Conservation (phyloP, 768 basidiomycete genomes). For the Myochromella boudieri region DNA sequence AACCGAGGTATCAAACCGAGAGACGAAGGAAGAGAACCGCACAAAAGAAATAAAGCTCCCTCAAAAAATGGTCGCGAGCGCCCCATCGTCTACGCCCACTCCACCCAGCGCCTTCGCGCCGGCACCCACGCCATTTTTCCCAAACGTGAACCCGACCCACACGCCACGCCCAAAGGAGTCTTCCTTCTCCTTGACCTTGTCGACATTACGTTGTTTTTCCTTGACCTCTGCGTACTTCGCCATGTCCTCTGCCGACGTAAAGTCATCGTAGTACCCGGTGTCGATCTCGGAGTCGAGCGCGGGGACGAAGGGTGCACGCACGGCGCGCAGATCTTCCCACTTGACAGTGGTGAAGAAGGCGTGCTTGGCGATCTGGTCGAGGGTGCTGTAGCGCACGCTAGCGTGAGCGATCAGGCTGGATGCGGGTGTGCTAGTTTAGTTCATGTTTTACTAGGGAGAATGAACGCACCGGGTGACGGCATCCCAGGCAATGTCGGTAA, state of each 20-base stretch:
- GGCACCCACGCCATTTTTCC: constrained; percentile 76
- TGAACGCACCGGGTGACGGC: constrained; percentile 72
- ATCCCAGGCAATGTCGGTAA: constrained; percentile 92
- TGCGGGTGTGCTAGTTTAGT: not conserved
- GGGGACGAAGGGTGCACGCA: constrained; percentile 89
- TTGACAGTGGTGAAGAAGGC: constrained; percentile 78
- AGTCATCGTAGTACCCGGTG: constrained; percentile 94
- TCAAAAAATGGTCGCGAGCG: constrained; percentile 58
- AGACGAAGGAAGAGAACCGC: too few relatives aligned
- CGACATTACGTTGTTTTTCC: constrained; percentile 96
- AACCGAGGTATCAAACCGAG: too few relatives aligned
- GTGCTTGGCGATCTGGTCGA: constrained; percentile 71
- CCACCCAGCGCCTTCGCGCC: constrained; percentile 42
- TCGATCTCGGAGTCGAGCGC: constrained; percentile 93
- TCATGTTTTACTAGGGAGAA: not conserved
- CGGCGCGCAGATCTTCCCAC: constrained; percentile 79
- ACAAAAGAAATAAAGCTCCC: too few relatives aligned
- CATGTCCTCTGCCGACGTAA: constrained; percentile 89
- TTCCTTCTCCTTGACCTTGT: constrained; percentile 86
- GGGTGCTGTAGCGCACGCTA: constrained; percentile 72
- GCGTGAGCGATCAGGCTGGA: constrained; percentile 84
- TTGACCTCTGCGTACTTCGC: constrained; percentile 98
- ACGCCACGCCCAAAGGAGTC: constrained; percentile 71
- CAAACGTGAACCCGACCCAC: constrained; percentile 92
- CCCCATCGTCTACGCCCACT: constrained; percentile 45